Evolutionary conservation across 1,284 basidiomycete species (phyloP).

Genomic region (Grifola frondosa): DNA sequence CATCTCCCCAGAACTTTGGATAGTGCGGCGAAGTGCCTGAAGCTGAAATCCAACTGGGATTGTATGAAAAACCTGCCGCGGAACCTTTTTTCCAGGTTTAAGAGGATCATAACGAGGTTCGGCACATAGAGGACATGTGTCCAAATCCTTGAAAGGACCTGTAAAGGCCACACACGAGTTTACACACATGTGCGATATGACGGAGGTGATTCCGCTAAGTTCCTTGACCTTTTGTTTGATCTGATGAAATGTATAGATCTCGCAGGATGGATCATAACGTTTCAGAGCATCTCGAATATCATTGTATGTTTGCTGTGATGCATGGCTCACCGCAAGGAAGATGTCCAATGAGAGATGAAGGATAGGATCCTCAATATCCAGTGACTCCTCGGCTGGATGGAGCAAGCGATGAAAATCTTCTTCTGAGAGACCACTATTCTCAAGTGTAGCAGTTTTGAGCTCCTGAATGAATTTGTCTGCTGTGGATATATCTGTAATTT

Average conservation of each 20-base stretch:
- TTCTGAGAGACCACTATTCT: background rate
- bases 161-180: conserved; percentile 33
- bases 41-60: conserved; percentile 22
- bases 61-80: conserved; percentile 16
- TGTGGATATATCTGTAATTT: too few relatives aligned
- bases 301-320: conserved; percentile 2
- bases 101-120: conserved; percentile 13
- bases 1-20: conserved; percentile 14
- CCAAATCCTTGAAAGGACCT: conserved; percentile 25
- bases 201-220: conserved; percentile 25
- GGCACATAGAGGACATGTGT: conserved; percentile 9
- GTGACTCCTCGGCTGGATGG: background rate
- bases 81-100: background rate
- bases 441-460: conserved; percentile 1
- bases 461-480: background rate
- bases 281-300: conserved; percentile 1
- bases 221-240: conserved; percentile 3
- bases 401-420: background rate
- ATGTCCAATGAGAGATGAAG: background rate
- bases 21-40: conserved; percentile 14
- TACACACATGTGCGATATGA: conserved; percentile 33
- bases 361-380: too few relatives aligned
- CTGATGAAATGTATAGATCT: background rate
- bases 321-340: background rate
- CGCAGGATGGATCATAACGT: background rate